These are phyloP conservation scores for Candolleomyces eurysporus DNA, from an alignment of 768 basidiomycete species.

Conservation along the genomic window DNA sequence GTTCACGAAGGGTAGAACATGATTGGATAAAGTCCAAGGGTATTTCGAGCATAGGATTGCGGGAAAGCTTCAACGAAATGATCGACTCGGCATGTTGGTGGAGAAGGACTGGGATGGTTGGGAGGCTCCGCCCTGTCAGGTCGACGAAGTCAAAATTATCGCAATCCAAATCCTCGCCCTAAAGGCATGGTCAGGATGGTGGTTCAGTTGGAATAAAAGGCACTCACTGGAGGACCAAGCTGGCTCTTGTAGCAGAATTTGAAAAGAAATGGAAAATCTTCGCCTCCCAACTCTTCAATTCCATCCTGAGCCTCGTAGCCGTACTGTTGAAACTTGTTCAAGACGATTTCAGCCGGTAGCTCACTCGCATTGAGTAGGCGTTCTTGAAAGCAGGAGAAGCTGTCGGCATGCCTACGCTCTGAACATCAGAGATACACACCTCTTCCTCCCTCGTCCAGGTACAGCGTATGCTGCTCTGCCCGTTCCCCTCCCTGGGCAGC, in stretches of 20 bases:
- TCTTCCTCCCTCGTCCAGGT: slow-evolving; percentile 72
- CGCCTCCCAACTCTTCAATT: slow-evolving; percentile 69
- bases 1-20: slow-evolving; percentile 78
- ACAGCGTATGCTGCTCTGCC: slow-evolving; percentile 61
- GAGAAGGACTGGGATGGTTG: slow-evolving; percentile 84
- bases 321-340: slow-evolving; percentile 81
- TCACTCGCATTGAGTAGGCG: slow-evolving; percentile 81
- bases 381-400: slow-evolving; percentile 44
- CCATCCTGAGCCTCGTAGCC: slow-evolving; percentile 85
- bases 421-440: slow-evolving; percentile 40
- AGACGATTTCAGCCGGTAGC: slow-evolving; percentile 80
- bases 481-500: slow-evolving; percentile 46
- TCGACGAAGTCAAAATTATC: slow-evolving; percentile 78
- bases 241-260: slow-evolving; percentile 89
- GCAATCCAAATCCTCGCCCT: slow-evolving; percentile 75
- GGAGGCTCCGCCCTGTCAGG: slow-evolving; percentile 74
- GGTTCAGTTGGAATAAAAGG: neutral
- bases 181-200: slow-evolving; percentile 5
- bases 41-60: slow-evolving; percentile 94
- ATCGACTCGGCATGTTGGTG: slow-evolving; percentile 85
- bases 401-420: too few species aligned
- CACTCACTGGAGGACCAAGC: slow-evolving; percentile 59
- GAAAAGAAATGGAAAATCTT: slow-evolving; percentile 81
- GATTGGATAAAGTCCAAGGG: slow-evolving; percentile 95
- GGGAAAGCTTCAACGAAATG: slow-evolving; percentile 80